Base-by-base conservation (phyloP, 1,139 yeast species). In the Hansenula sp. region DNA sequence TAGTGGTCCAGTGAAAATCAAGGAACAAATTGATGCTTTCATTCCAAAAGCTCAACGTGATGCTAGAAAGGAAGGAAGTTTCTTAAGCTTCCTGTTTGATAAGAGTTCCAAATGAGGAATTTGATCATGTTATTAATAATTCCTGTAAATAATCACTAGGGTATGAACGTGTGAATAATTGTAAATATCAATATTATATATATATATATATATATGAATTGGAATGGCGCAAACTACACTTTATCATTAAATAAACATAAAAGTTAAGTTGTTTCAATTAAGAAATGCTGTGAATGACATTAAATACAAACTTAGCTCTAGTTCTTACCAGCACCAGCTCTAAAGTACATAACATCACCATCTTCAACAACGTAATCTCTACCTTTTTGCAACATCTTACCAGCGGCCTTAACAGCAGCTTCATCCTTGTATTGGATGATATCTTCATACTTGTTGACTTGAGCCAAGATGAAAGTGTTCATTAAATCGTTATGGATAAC, bases 291-390 rank as follows among this genome's bases (percentile, higher is more conserved):
- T 31, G 16, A 17, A 31, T 31, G 10, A 30, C 32, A 17, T 17
- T 37, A 18, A 33, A 10, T 16, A 21, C 36, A 33, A 21, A 33
- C 7, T 12, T 17, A 17, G 4, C 41, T 40, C 58, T 68, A 80
- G 63, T 78, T 80, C 77, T 91, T 91, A 72, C 97, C 97, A 48
- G 96, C 96, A 67, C 95, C 97, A 51, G 97, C 90, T 76, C 95
- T 86, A 76, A 91, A 87, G 73, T 84, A 91, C 58, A 91, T 83
- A 60, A 93, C 77, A 66, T 91, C 98, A 66, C 97, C 89, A 55
- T 83, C 89, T 66, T 84, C 91, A 52, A 94, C 96, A 52, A 81
- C 93, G 65, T 94, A 93, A 56, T 91, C 98, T 71, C 93, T 94
- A 77, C 99, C 99, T 82, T 93, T 93, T 65, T 79, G 87, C 68